Evolutionary conservation across 352 stramenopile genomes (phyloP), one percentile per base, ranked within the genome.

Genomic region (Globisporangium polare): DNA sequence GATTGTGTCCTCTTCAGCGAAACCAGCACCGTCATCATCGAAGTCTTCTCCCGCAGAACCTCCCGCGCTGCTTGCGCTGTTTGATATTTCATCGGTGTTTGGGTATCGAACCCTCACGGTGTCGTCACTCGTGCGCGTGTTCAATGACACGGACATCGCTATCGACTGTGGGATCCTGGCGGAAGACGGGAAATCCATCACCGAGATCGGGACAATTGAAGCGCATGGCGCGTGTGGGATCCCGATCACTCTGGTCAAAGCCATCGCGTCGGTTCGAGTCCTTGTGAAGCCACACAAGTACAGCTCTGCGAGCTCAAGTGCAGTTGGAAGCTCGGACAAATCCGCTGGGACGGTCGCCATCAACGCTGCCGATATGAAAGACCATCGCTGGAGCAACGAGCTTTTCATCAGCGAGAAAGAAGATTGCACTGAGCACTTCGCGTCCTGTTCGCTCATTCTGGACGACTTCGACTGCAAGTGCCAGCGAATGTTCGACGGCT

Each of bases 381-480:
- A 84, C 1, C 75, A 94, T 49, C 82, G 83, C n/a, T 92, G 85
- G 83, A 94, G 85, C 58, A 90, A 92, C 49, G 83, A 91, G 15
- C 46, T 93, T 17, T 78, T 93, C 39, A 82, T 94, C 57, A 86
- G 75, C 24, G 77, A 89, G 10, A 86, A 80, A 41, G 78, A 90
- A 58, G 74, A 80, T 13, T 78, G 58, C n/a, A 73, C 64, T 2
- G 71, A 90, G n/a, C 74, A 75, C 29, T 75, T 86, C 20, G 83
- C 83, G 0, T 76, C 80, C 2, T 92, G 81, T 46, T 89, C 80
- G 8, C 70, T 90, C 1, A 68, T 89, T 31, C 66, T 90, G 0
- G 79, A 86, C 26, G 83, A 93, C 47, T 91, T 86, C 22, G 75
- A 83, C 18, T 95, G 86, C 60, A 72, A 74, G 29, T 95, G 86